Evolutionary conservation across 108 stramenopile species (phyloP).

Genomic region (Craspedostauros australis): DNA sequence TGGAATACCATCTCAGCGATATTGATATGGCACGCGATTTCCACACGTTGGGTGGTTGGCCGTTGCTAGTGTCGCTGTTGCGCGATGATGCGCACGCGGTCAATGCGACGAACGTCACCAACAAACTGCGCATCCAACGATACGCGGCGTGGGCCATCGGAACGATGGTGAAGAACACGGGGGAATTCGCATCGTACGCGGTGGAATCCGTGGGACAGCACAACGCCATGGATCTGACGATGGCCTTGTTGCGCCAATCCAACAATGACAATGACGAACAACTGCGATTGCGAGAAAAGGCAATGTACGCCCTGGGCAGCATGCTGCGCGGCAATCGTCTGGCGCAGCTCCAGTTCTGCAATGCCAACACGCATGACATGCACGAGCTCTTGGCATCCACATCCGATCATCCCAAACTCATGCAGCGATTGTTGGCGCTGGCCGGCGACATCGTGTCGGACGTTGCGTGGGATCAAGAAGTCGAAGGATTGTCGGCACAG

Average conservation of each 20-base stretch:
- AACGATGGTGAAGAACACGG: slow-evolving; percentile 89
- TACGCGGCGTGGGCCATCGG: slow-evolving; percentile 84
- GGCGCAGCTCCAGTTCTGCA: slow-evolving; percentile 48
- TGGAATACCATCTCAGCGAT: slow-evolving; percentile 88
- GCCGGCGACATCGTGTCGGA: slow-evolving; percentile 55
- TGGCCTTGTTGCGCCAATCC: slow-evolving; percentile 21
- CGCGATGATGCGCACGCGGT: slow-evolving; percentile 37
- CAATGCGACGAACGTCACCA: slow-evolving; percentile 11
- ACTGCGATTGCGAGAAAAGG: slow-evolving; percentile 16
- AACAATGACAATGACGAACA: slow-evolving; percentile 12
- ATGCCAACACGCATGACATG: slow-evolving; percentile 8
- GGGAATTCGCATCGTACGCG: slow-evolving; percentile 74
- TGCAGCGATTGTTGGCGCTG: slow-evolving; percentile 40
- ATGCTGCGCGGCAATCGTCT: slow-evolving; percentile 63
- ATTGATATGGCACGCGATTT: slow-evolving; percentile 94
- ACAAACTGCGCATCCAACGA: slow-evolving; percentile 51
- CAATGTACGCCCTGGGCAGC: slow-evolving; percentile 66
- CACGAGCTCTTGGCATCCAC: slow-evolving; percentile 14
- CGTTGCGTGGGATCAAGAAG: slow-evolving; percentile 28
- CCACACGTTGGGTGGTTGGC: slow-evolving; percentile 90
- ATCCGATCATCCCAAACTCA: slow-evolving; percentile 36
- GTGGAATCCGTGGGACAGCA: slow-evolving; percentile 45
- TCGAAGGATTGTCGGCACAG: background rate
- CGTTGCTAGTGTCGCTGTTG: slow-evolving; percentile 58
- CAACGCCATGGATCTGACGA: slow-evolving; percentile 19